Conservation (phyloP, 208 protist genomes). For the Phytomonas sp. region DNA sequence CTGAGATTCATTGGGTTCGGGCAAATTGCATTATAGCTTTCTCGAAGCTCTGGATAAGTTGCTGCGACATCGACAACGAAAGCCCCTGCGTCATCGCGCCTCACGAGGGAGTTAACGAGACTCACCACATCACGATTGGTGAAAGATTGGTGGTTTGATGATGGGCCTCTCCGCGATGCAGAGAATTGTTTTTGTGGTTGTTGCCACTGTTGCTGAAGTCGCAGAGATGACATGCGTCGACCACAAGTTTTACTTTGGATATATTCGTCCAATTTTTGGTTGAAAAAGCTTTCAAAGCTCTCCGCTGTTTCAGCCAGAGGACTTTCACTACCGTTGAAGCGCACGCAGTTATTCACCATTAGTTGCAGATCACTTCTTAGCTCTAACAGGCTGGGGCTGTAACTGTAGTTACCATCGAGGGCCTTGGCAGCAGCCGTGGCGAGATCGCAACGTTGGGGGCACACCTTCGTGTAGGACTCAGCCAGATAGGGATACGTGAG, state of each 20-base stretch:
- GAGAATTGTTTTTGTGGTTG: constrained; percentile 4
- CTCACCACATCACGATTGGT: constrained; percentile 31
- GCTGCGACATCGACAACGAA: constrained; percentile 74
- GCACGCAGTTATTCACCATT: constrained; percentile 82
- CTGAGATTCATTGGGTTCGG: constrained; percentile 75
- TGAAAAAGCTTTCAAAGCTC: constrained; percentile 58
- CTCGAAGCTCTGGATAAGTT: constrained; percentile 61
- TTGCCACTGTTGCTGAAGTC: constrained; percentile 15
- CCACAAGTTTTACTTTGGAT: constrained; percentile 48
- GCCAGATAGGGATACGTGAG: constrained; percentile 68
- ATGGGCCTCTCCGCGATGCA: background rate
- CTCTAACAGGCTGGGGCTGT: constrained; percentile 34
- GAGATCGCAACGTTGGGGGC: constrained; percentile 68
- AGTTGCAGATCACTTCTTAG: constrained; percentile 62
- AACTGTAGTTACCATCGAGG: constrained; percentile 44
- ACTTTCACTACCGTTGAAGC: constrained; percentile 62
- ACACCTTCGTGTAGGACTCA: constrained; percentile 60
- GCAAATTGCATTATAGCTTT: constrained; percentile 57
- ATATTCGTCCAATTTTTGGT: constrained; percentile 52
- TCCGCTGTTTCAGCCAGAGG: constrained; percentile 37
- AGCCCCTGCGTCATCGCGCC: constrained; percentile 59
- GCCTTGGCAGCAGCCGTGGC: constrained; percentile 58
- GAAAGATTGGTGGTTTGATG: constrained; percentile 6
- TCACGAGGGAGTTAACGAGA: constrained; percentile 51
- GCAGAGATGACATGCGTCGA: constrained; percentile 51